phyloP scores from a whole-genome alignment of 2,329 filamentous ascomycete species.

The Aspergillus fructus region DNA sequence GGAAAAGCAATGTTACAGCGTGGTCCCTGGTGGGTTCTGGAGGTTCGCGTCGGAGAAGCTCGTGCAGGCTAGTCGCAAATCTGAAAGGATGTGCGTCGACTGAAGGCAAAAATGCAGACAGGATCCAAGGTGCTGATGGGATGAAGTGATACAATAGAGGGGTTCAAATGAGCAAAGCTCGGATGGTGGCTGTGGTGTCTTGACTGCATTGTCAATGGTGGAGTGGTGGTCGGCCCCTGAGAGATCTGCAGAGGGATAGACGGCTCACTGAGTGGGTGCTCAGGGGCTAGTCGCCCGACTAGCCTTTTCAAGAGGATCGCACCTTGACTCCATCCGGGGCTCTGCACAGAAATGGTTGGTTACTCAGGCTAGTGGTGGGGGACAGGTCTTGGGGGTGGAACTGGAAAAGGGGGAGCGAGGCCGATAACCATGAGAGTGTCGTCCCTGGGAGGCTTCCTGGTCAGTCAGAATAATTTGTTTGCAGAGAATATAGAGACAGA shows the following conservation, averaged over 20 bases:
- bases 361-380: not conserved
- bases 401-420: constrained; percentile 8
- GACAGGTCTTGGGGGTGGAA: constrained; percentile 6
- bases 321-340: constrained; percentile 5
- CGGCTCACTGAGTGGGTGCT: constrained; percentile 3
- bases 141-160: not conserved
- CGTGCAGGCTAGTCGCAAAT: not conserved
- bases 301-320: not conserved
- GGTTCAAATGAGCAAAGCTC: not conserved
- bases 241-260: constrained; percentile 6
- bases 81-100: constrained; percentile 8
- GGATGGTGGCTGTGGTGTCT: not conserved
- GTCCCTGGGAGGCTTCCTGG: not conserved
- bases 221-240: constrained; percentile 1
- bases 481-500: not conserved
- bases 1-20: not conserved
- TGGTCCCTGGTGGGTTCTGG: too few relatives aligned
- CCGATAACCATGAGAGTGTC: not conserved
- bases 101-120: not conserved
- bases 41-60: not conserved
- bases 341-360: constrained; percentile 7
- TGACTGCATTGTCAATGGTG: not conserved
- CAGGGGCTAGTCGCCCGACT: constrained; percentile 4
- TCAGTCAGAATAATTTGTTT: not conserved
- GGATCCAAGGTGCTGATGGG: not conserved